Base-by-base conservation (phyloP, 164 flowering plant species). In the Liquidambar formosana region DNA sequence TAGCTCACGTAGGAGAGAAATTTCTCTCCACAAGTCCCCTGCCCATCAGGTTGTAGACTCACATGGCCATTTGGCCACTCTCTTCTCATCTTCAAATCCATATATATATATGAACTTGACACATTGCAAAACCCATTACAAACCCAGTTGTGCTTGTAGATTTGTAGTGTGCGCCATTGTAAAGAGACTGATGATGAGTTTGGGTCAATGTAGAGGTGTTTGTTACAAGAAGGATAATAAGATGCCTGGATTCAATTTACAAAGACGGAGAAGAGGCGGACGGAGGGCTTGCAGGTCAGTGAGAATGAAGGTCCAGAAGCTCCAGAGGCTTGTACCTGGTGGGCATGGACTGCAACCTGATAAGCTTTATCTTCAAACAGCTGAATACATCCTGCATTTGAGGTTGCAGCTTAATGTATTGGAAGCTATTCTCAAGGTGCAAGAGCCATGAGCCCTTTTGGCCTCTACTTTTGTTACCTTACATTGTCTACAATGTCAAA, bases 381-480 rank as follows among this genome's bases (percentile, higher is more conserved):
- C 70, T 43, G 52, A 56, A 15, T 67, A 67, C 38, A 67, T 67
- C 21, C 70, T 56, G 51, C 62, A 56, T 67, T 66, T 67, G 62
- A 67, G 23, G 61, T 25, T 67, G 21, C 51, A 67, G 57, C 33
- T 67, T 44, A 43, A 58, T 28, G n/a, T 57, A 23, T 57, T 67
- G 44, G 21, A 67, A 57, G 52, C 70, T 23, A 43, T 67, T 56
- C 52, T 67, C 38, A 67, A 41, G 57, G 4, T 27, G 52, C 57
- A 48, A 25, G 13, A 18, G 11, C 57, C 23, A 19, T 53, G 57
- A 49, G 5, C n/a, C 19, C 53, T 49, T n/a, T n/a, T n/a, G n/a
- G 53, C 53, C 16, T 15, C 4, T 49, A 5, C 14, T 18, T 5
- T 15, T 15, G n/a, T 5, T 49, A 49, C n/a, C 8, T 18, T 49